A percentile compares a stretch with the other conserved stretches of the same genome.
Evolutionary conservation across 257 asterid species (phyloP).

Genomic region (Nemophila menziesii): DNA sequence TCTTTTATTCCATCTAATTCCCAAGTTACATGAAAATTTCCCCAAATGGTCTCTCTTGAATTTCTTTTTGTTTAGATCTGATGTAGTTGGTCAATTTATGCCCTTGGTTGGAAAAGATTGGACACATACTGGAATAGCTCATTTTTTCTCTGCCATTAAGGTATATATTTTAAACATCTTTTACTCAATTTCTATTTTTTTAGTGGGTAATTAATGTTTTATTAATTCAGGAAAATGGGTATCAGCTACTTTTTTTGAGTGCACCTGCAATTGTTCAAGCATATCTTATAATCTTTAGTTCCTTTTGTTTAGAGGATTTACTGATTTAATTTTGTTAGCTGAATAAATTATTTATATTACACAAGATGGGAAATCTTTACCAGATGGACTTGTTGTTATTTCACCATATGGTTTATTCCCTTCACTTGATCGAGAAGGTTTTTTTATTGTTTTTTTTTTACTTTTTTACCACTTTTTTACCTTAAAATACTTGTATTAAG

Average conservation of each 20-base stretch:
- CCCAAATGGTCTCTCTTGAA: too few relatives aligned
- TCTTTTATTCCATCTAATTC: too few relatives aligned
- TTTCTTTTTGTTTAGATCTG: conserved; percentile 54
- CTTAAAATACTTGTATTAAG: neutral
- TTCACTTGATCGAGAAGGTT: conserved; percentile 89
- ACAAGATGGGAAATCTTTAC: conserved; percentile 94
- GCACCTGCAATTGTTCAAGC: conserved; percentile 99
- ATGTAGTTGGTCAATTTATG: conserved; percentile 99
- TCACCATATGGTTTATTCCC: conserved; percentile 98
- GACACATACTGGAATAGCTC: too few relatives aligned
- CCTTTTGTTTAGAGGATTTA: too few relatives aligned
- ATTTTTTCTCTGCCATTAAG: conserved; percentile 94
- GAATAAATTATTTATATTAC: neutral
- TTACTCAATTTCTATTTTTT: neutral
- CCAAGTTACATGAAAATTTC: too few relatives aligned
- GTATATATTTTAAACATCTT: conserved; percentile 26
- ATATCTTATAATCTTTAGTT: too few relatives aligned
- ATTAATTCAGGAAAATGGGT: conserved; percentile 72
- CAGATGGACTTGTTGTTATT: conserved; percentile 92
- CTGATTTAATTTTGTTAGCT: too few relatives aligned
- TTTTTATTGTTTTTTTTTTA: neutral
- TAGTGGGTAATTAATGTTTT: neutral
- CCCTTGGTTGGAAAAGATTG: conserved; percentile 98
- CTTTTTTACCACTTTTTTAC: neutral
- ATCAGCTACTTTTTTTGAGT: conserved; percentile 90